Percentiles rank a stretch among this genome's conserved stretches.
These are phyloP conservation scores for Basipetospora chlamydospora DNA, from an alignment of 2,329 filamentous ascomycete genomes.

Conservation along the genomic window DNA sequence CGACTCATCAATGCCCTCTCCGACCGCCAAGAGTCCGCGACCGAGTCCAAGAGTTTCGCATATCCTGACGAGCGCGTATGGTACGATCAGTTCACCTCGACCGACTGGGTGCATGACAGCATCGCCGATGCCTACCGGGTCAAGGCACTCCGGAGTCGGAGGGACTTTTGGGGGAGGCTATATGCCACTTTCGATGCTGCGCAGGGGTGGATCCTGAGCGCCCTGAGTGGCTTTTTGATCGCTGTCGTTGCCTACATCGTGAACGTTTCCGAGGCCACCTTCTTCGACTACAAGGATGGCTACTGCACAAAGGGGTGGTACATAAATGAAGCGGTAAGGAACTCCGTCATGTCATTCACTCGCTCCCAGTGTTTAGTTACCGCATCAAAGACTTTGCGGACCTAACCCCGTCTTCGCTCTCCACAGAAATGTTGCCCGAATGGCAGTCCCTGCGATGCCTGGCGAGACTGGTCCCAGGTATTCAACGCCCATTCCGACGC, in stretches of 20 bases:
- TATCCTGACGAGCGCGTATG: conserved; percentile 78
- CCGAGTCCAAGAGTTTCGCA: conserved; percentile 50
- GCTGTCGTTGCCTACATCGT: conserved; percentile 79
- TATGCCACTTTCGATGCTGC: conserved; percentile 67
- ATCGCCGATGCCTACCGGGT: conserved; percentile 88
- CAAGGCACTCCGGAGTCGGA: conserved; percentile 66
- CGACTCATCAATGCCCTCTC: conserved; percentile 48
- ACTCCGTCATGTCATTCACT: too few species aligned
- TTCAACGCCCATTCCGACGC: conserved; percentile 25
- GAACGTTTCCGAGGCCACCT: conserved; percentile 68
- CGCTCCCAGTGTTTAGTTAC: too few species aligned
- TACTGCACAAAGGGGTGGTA: conserved; percentile 65
- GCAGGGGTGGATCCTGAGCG: conserved; percentile 89
- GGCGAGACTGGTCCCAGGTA: conserved; percentile 40
- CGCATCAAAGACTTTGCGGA: not conserved
- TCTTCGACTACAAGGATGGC: conserved; percentile 86
- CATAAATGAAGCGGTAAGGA: conserved; percentile 49
- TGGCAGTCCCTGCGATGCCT: conserved; percentile 40
- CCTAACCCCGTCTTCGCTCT: conserved; percentile 7
- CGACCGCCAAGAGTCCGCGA: conserved; percentile 41
- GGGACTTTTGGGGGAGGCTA: conserved; percentile 71
- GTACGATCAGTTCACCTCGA: conserved; percentile 98
- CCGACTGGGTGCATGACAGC: conserved; percentile 95
- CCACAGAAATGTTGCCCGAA: conserved; percentile 38
- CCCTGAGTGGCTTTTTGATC: conserved; percentile 73